Evolutionary conservation across 2,329 filamentous ascomycete species (phyloP), one percentile per base, ranked within the genome.

Genomic region (Ophiostoma ulmi): DNA sequence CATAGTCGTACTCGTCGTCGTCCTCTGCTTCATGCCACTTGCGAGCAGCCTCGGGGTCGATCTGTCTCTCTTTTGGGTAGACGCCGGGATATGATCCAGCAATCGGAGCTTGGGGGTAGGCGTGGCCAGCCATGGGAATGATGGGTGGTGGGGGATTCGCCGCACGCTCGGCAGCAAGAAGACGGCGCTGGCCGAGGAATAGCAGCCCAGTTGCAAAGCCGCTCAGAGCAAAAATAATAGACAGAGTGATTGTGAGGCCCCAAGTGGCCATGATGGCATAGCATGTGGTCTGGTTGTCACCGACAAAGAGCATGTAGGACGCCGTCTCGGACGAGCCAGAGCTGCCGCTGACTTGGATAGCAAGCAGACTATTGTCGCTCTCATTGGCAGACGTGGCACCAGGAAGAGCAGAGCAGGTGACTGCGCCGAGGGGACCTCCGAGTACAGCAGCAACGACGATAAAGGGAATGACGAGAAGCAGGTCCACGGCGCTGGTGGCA

Each of bases 261-360:
- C 93, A 97, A 74, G 95, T 87, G 20, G 91, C 87, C 84, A 97
- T 96, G 79, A 93, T 88, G 82, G 95, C 89, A 76, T 89, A 88
- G 82, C 94, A 97, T 70, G 91, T 91, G 22, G 85, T 79, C 78
- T 83, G 84, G 75, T 83, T 84, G 4, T 83, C 81, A 70, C 83
- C 83, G 31, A 84, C 82, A 79, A 86, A 85, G 64, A 81, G 77
- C 69, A 83, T 78, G 76, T 82, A 84, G 73, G 80, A 80, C 44
- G 78, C 70, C 20, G 73, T 79, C 17, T 39, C 4, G 4, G 67
- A 64, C 7, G 38, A 67, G 20, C 35, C 61, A n/a, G 48, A 35
- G 52, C 35, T 39, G 6, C 31, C 52, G 44, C n/a, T 44, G 44
- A 82, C 79, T 5, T 82, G 81, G 7, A 76, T 75, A 70, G 80